These are phyloP conservation scores for Kodamaea hsintzibuensis DNA, from an alignment of 805 yeast species.

Conservation along the genomic window DNA sequence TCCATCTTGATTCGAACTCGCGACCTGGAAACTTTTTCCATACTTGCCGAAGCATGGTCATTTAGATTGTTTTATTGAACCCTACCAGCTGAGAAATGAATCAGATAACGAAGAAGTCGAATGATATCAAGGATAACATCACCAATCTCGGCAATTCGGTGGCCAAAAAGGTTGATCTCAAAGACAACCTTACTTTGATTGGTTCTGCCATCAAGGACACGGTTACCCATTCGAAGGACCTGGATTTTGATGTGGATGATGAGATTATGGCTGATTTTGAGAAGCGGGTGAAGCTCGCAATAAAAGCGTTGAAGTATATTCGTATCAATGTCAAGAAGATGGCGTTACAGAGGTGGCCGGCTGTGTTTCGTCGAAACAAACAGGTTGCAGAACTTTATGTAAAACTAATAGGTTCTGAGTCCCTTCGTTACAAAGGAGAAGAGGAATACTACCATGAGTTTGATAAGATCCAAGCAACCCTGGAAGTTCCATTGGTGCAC, in stretches of 20 bases:
- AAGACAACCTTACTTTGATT: constrained; percentile 14
- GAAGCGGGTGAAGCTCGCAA: constrained; percentile 19
- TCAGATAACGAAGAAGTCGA: constrained; percentile 10
- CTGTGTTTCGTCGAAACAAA: constrained; percentile 32
- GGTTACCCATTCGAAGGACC: constrained; percentile 6
- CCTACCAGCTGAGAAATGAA: constrained; percentile 7
- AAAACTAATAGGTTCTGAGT: constrained; percentile 32
- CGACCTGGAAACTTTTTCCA: background rate
- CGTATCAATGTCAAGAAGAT: constrained; percentile 25
- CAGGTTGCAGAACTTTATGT: constrained; percentile 31
- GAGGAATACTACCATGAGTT: constrained; percentile 31
- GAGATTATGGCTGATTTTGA: constrained; percentile 15
- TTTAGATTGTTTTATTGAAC: background rate
- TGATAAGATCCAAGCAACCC: constrained; percentile 28
- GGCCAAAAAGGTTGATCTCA: constrained; percentile 11
- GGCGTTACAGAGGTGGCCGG: constrained; percentile 27
- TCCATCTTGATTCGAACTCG: background rate
- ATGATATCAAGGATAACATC: constrained; percentile 13
- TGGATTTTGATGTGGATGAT: constrained; percentile 13
- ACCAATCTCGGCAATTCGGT: constrained; percentile 9
- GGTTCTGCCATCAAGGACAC: constrained; percentile 13
- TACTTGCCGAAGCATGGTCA: background rate
- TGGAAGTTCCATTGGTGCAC: constrained; percentile 33
- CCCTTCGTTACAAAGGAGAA: constrained; percentile 38
- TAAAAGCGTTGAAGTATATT: constrained; percentile 46